These are phyloP conservation scores for barrel medic (Medicago truncatula) DNA, from an alignment of 306 rosid genomes.

Conservation along the genomic window MtrunA17r5.0-ANR NC_053044.1:46614501-46615000, in stretches of 20 bases:
- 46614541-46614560: not conserved
- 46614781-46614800: conserved; percentile 42
- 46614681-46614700: conserved; percentile 26
- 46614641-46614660: conserved; percentile 13
- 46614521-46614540: no score
- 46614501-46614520: no score
- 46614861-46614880: conserved; percentile 62
- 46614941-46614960: not conserved
- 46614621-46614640: conserved; percentile 2
- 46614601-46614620: not conserved
- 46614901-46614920: conserved; percentile 66
- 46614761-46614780: conserved; percentile 23
- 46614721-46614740: conserved; percentile 9
- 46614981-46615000: not conserved
- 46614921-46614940: conserved; percentile 59
- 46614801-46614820: conserved; percentile 53
- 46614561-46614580: not conserved
- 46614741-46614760: conserved; percentile 29
- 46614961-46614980: not conserved
- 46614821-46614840: conserved; percentile 74
- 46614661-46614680: conserved; percentile 3
- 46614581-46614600: not conserved
- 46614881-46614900: conserved; percentile 77
- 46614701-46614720: conserved; percentile 6
- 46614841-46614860: conserved; percentile 69